Evolutionary conservation across 176 grass and related monocot species (phyloP).

Genomic region (Oryza australiensis): DNA sequence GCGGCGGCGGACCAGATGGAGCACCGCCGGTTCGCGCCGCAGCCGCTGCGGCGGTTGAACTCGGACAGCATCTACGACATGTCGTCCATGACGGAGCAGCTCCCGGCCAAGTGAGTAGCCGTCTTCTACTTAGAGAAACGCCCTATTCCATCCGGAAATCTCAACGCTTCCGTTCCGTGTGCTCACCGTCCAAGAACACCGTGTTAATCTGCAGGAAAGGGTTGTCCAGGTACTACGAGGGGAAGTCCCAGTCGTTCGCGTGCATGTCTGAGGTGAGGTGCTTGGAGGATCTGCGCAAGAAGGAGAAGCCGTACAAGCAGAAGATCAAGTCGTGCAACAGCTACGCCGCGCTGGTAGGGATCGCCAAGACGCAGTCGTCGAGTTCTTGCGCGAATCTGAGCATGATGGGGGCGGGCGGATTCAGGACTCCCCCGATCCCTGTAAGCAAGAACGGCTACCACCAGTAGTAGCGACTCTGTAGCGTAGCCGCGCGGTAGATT

Average conservation of each 20-base stretch:
- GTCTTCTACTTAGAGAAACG: not conserved
- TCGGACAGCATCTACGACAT: conserved; percentile 65
- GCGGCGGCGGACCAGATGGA: not conserved
- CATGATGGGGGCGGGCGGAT: conserved; percentile 31
- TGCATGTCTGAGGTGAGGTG: conserved; percentile 62
- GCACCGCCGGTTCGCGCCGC: conserved; percentile 27
- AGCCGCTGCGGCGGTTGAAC: conserved; percentile 40
- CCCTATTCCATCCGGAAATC: not conserved
- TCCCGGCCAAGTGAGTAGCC: conserved; percentile 62
- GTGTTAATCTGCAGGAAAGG: conserved; percentile 54
- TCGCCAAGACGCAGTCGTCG: conserved; percentile 28
- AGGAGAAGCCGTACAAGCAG: conserved; percentile 55
- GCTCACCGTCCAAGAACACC: conserved; percentile 8
- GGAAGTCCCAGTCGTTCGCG: conserved; percentile 85
- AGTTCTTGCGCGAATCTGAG: conserved; percentile 49
- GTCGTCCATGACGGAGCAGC: conserved; percentile 57
- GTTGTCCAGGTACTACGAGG: conserved; percentile 71
- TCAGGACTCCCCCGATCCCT: conserved; percentile 46
- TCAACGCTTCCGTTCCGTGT: not conserved
- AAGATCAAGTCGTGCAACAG: conserved; percentile 68
- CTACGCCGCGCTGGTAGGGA: conserved; percentile 41
- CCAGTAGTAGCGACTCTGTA: conserved; percentile 20
- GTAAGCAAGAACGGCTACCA: conserved; percentile 39
- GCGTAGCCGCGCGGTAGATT: not conserved
- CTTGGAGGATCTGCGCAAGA: conserved; percentile 76